phyloP scores from a whole-genome alignment of 2,329 filamentous ascomycete species.

The Acarospora socialis region DNA sequence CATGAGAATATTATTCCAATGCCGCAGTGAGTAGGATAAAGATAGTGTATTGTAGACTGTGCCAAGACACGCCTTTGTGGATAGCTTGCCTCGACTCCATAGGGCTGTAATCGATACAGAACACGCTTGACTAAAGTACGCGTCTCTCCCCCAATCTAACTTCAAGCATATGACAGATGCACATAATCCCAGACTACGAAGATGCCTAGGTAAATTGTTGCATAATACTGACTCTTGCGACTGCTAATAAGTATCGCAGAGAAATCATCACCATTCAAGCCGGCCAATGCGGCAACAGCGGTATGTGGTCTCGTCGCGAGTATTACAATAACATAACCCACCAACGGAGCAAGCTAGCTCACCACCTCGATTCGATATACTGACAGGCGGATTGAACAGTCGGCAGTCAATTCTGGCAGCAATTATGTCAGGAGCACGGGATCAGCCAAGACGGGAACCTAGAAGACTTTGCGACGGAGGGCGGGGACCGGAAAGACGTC shows the following conservation, averaged over 20 bases:
- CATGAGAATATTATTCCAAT: too few species aligned
- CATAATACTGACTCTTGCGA: not conserved
- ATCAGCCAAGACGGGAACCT: conserved; percentile 96
- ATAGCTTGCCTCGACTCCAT: too few species aligned
- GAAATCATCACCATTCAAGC: conserved; percentile 99
- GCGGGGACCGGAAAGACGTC: conserved; percentile 94
- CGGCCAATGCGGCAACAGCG: conserved; percentile 98
- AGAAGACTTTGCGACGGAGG: conserved; percentile 94
- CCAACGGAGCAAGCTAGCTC: too few species aligned
- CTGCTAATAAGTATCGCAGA: conserved; percentile 40
- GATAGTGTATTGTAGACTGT: too few species aligned
- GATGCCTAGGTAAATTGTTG: conserved; percentile 5
- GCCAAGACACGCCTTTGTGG: too few species aligned
- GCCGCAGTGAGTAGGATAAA: too few species aligned
- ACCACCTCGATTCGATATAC: conserved; percentile 11
- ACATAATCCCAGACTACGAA: too few species aligned
- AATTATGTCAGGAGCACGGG: conserved; percentile 93
- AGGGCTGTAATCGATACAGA: too few species aligned
- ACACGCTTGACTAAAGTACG: too few species aligned
- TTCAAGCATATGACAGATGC: too few species aligned
- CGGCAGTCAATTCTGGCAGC: conserved; percentile 97
- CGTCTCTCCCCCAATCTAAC: too few species aligned
- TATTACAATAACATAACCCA: too few species aligned
- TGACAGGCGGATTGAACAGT: conserved; percentile 40
- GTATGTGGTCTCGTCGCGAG: conserved; percentile 42